phyloP scores from a whole-genome alignment of 345 rosid genomes.

The Melastoma malabathricum region DNA sequence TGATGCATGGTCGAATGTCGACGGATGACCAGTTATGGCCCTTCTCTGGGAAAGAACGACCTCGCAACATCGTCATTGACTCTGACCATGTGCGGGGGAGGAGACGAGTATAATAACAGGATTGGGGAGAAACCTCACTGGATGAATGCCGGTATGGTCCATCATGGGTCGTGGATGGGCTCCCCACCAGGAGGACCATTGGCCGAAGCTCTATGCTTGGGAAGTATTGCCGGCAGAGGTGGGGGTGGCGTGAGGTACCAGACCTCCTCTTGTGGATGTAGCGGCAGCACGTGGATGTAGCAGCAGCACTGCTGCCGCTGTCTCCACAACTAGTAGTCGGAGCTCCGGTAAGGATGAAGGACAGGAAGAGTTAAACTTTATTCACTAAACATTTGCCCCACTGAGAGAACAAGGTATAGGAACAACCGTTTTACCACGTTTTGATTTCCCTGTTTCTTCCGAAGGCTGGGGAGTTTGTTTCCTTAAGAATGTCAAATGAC shows the following conservation, averaged over 20 bases:
- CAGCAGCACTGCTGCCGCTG: constrained; percentile 9
- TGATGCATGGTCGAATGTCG: constrained; percentile 34
- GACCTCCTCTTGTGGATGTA: constrained; percentile 13
- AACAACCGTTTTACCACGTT: not conserved
- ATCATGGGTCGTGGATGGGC: constrained; percentile 21
- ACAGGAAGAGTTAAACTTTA: constrained; percentile 6
- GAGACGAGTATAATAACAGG: constrained; percentile 16
- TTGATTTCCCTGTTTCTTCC: not conserved
- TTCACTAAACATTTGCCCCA: not conserved
- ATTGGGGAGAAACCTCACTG: constrained; percentile 19
- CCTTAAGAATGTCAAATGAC: too few species aligned
- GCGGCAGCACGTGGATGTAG: constrained; percentile 13
- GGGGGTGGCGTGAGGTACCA: constrained; percentile 9
- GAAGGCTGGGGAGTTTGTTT: not conserved
- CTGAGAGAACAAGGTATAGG: not conserved
- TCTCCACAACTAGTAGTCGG: constrained; percentile 8
- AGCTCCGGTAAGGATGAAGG: constrained; percentile 9
- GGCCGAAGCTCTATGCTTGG: constrained; percentile 42
- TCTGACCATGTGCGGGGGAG: constrained; percentile 36
- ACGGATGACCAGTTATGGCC: constrained; percentile 2
- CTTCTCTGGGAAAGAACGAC: constrained; percentile 16
- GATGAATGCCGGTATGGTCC: constrained; percentile 13
- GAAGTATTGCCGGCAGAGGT: constrained; percentile 15
- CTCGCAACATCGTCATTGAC: constrained; percentile 33
- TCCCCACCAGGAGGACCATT: constrained; percentile 44